Evolutionary conservation across 208 protist species (phyloP).

Genomic region (Lotmaria passim): DNA sequence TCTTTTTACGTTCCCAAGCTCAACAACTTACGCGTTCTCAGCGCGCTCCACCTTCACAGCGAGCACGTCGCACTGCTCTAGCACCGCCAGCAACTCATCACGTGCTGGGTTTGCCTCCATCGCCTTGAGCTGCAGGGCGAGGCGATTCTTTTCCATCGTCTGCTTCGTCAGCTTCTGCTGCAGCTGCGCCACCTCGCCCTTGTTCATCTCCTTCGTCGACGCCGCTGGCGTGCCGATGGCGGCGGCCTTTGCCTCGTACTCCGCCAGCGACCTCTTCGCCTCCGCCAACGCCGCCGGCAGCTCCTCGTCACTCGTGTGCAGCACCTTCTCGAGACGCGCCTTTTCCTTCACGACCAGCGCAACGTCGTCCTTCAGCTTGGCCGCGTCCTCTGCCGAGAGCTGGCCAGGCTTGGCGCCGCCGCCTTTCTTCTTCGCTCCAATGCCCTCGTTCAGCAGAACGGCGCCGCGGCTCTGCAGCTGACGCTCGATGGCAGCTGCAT

Average conservation of each 20-base stretch:
- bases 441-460: slow-evolving; percentile 69
- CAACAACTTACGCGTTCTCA: slow-evolving; percentile 17
- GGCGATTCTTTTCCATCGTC: slow-evolving; percentile 69
- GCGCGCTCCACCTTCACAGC: slow-evolving; percentile 45
- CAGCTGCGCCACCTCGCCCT: slow-evolving; percentile 71
- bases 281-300: slow-evolving; percentile 51
- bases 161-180: slow-evolving; percentile 86
- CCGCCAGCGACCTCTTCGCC: slow-evolving; percentile 56
- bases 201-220: slow-evolving; percentile 44
- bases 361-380: slow-evolving; percentile 63
- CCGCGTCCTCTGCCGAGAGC: slow-evolving; percentile 52
- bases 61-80: slow-evolving; percentile 64
- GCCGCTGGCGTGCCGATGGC: slow-evolving; percentile 21
- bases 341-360: slow-evolving; percentile 63
- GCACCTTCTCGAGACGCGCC: slow-evolving; percentile 64
- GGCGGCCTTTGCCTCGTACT: slow-evolving; percentile 37
- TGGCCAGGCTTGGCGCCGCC: slow-evolving; percentile 47
- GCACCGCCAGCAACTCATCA: slow-evolving; percentile 58
- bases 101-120: slow-evolving; percentile 57
- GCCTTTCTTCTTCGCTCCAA: slow-evolving; percentile 43
- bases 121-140: slow-evolving; percentile 82
- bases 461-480: slow-evolving; percentile 58
- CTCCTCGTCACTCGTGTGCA: slow-evolving; percentile 70
- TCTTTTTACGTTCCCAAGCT: too few relatives aligned
- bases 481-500: slow-evolving; percentile 58